Base-by-base conservation (phyloP, 2,329 filamentous ascomycete genomes). In the Penicillium sp. region DNA sequence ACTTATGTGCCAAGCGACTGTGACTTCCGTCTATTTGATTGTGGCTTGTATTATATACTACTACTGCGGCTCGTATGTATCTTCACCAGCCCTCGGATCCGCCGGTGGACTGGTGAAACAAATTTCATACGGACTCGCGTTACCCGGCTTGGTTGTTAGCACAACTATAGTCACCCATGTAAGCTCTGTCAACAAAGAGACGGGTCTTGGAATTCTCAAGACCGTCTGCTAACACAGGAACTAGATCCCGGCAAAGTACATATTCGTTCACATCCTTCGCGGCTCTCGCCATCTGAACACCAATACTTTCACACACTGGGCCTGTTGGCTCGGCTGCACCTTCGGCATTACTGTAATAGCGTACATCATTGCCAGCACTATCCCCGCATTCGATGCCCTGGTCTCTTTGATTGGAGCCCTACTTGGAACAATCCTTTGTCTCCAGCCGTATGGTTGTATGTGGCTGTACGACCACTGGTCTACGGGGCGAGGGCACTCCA, bases 71-170 rank as follows among this genome's bases (percentile, higher is more conserved):
- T 72, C 71, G 0, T 75, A 68, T 48, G 73, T 79, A 4, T 69
- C 75, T 1, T 77, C 75, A 0, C 77, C 77, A 0, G 75, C 75
- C 0, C 67, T 79, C 8, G 77, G 75, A 2, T 77, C 74, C 32
- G 76, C 76, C 2, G 77, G 77, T 0, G 7, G 39, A 0, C 38
- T 62, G 0, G 66, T 78, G 45, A 78, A 78, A 66, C 76, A 72
- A 53, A 62, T 77, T 21, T 66, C 67, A 44, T 79, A 78, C 51
- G 77, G 75, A 16, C 45, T 69, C 32, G 64, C 61, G 8, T 50
- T 69, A 9, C 61, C 60, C 1, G 66, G 66, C 0, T 50, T 74
- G 38, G 49, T 67, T 45, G 61, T 67, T 42, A 58, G 45, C 5
- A 57, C 58, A 32, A 55, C 52, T 8, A 49, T 61, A 38, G 49